Base-by-base conservation (phyloP, 2,329 filamentous ascomycete genomes). In the Fusarium pilosicola region DNA sequence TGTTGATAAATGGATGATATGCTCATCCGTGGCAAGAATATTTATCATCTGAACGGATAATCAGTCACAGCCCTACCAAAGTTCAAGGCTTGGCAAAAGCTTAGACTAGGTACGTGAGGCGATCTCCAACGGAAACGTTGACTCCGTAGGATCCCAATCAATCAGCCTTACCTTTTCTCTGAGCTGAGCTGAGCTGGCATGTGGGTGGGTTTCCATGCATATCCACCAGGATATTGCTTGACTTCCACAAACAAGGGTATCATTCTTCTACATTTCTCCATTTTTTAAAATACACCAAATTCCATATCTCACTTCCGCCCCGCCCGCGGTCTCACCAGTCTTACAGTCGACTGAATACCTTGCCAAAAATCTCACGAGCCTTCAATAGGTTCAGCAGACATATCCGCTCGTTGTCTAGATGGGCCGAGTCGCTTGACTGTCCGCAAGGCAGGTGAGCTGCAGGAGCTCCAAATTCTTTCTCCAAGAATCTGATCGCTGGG, bases 361-460 rank as follows among this genome's bases (percentile, higher is more conserved):
- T 89, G 71, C 91, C 92, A 77, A 99, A 96, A 68, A 99, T 97
- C 82, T 96, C 94, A 73, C 95, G 90, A 73, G 94, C 96, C 84
- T 97, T 98, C 69, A 95, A 90, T 77, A 99, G 80, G 82, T 99
- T 99, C 76, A 93, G 85, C 63, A 99, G 85, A 59, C 96, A 87
- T 81, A 99, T 85, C n/a, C 96, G 86, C 87, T 99, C 96, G 78
- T 99, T 98, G 79, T 97, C 94, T 82, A 99, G 83, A 88, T 99
- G 96, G 24, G 96, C 96, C 58, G 92, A 92, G 79, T 99, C 96
- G 77, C 94, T 98, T 18, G 96, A 95, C 83, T 98, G 95, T 0
- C 97, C 97, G 79, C 95, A 98, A 0, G 96, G 97, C 39, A 99
- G 84, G 81, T 98, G 95, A 2, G 96, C 96, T 0, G 96, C 96